Evolutionary conservation across 2,329 filamentous ascomycete genomes (phyloP), one percentile per base, ranked within the genome.

Genomic region (Claviceps capensis): DNA sequence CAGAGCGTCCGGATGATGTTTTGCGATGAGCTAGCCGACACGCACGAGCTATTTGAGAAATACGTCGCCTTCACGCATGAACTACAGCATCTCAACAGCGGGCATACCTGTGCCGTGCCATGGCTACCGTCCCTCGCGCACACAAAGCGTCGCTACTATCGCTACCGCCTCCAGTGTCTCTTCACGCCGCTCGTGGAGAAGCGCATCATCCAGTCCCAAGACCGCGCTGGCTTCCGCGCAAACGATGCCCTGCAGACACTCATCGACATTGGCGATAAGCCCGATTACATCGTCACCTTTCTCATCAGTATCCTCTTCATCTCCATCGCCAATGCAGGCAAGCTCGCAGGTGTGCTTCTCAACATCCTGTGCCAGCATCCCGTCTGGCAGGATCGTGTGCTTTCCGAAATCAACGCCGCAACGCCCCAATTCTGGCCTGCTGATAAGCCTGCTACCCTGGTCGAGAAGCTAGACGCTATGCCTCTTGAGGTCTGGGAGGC

Each of bases 401-500:
- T 19, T 23, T 45, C 14, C 23, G 50, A 52, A 22, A 44, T 49
- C 37, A 44, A 23, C n/a, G 37, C 30, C 11, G 50, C 46, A 4
- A n/a, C 8, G 7, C 9, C n/a, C 3, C 8, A 14, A 5, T 37
- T 42, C 17, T n/a, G 34, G n/a, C 40, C 26, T 13, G 17, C 40
- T 14, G 30, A 48, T 14, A 34, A 30, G 16, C 37, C n/a, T 8
- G 45, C 38, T 8, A n/a, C 11, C 13, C 52, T 58, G 1, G 49
- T 53, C 5, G 53, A 58, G 8, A 41, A 54, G 46, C 52, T 58
- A 19, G 50, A 53, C 3, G 48, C 38, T 19, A 14, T 58, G 22
- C 45, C 52, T 1, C 36, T 58, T 9, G 47, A 52, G 19, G 49
- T 44, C n/a, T 57, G 57, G 57, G 51, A 58, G 44, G 34, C 48